A percentile compares a stretch with the other conserved stretches of the same genome.
These are phyloP conservation scores for Pichia norvegensis DNA, from an alignment of 1,139 yeast genomes.

Conservation along the genomic window DNA sequence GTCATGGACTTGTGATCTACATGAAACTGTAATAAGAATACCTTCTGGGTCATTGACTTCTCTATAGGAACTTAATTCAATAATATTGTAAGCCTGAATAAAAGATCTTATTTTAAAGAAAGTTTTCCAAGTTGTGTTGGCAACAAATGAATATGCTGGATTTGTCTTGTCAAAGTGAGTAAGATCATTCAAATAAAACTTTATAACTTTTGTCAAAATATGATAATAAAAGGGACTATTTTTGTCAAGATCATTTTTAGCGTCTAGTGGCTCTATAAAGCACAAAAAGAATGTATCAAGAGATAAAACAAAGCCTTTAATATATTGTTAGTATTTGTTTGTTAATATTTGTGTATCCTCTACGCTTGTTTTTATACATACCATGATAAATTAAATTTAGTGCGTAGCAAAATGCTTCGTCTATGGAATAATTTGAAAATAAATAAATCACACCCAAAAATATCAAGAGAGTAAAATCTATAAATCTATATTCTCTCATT, in stretches of 20 bases:
- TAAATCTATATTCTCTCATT: conserved; percentile 25
- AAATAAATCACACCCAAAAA: conserved; percentile 17
- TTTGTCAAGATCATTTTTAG: conserved; percentile 17
- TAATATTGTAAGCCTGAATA: conserved; percentile 25
- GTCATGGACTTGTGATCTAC: conserved; percentile 28
- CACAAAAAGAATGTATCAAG: conserved; percentile 21
- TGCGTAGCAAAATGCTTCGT: conserved; percentile 12
- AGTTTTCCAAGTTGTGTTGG: conserved; percentile 25
- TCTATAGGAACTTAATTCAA: conserved; percentile 23
- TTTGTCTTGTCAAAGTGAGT: conserved; percentile 9
- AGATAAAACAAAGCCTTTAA: conserved; percentile 12
- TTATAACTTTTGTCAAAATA: conserved; percentile 15
- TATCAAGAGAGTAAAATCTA: conserved; percentile 16
- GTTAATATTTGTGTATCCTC: no score
- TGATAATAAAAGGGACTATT: conserved; percentile 24
- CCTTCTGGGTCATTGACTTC: conserved; percentile 10
- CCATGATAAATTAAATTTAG: conserved; percentile 3
- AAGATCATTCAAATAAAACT: conserved; percentile 17
- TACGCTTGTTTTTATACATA: background rate
- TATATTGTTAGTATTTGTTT: background rate
- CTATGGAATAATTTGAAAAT: conserved; percentile 19
- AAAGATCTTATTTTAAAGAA: conserved; percentile 23
- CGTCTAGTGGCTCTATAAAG: conserved; percentile 23
- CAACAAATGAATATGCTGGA: conserved; percentile 22
- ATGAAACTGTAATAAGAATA: conserved; percentile 30